A percentile compares a stretch with the other conserved stretches of the same genome.
phyloP scores from a whole-genome alignment of 257 asterid species.

The Gentiana macrophylla region DNA sequence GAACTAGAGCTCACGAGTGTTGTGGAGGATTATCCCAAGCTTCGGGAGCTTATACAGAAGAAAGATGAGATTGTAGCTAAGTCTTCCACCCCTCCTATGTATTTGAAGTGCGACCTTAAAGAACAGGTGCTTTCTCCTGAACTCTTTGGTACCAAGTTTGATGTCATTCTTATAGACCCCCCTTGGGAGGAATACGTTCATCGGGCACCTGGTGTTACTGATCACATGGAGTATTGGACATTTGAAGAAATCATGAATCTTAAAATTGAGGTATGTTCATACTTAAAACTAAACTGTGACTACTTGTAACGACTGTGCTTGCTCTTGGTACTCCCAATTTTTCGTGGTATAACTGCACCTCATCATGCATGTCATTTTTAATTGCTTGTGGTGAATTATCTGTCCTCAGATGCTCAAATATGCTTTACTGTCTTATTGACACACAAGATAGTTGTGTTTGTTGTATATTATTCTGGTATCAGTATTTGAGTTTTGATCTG shows the following conservation, averaged over 20 bases:
- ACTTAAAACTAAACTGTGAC: neutral
- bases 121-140: slow-evolving; percentile 87
- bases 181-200: slow-evolving; percentile 99
- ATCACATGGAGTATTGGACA: slow-evolving; percentile 87
- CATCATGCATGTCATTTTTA: too few relatives aligned
- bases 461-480: slow-evolving; percentile 1
- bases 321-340: neutral
- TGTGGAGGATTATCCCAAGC: slow-evolving; percentile 98
- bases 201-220: slow-evolving; percentile 99
- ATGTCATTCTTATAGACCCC: slow-evolving; percentile 93
- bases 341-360: too few relatives aligned
- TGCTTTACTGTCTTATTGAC: neutral
- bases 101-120: slow-evolving; percentile 73
- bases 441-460: neutral
- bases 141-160: slow-evolving; percentile 89
- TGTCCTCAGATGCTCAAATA: neutral
- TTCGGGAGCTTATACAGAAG: slow-evolving; percentile 93
- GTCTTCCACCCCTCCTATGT: slow-evolving; percentile 80
- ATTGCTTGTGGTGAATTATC: neutral
- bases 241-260: slow-evolving; percentile 95
- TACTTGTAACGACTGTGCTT: neutral
- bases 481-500: neutral
- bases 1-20: slow-evolving; percentile 98
- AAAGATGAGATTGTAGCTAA: slow-evolving; percentile 92
- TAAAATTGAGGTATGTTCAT: slow-evolving; percentile 72